Evolutionary conservation across 2,329 filamentous ascomycete species (phyloP).

Genomic region (Esteya vermicola): DNA sequence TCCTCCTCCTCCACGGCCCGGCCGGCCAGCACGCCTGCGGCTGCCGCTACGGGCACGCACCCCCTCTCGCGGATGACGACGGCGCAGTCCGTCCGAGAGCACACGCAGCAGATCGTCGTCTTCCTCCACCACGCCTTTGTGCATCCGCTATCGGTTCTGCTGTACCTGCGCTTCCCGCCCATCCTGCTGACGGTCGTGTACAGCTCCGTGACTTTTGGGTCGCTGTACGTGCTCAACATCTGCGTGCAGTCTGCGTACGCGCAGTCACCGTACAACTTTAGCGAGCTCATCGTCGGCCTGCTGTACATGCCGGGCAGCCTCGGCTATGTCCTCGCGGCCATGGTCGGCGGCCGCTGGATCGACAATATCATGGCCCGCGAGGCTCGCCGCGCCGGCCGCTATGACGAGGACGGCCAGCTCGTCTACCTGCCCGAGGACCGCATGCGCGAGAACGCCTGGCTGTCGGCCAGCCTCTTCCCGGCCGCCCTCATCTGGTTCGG

Average conservation of each 20-base stretch:
- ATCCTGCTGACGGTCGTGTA: conserved; percentile 62
- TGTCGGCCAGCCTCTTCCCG: conserved; percentile 58
- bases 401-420: conserved; percentile 51
- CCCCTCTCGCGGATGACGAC: conserved; percentile 38
- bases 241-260: conserved; percentile 59
- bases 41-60: conserved; percentile 2
- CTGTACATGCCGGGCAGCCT: conserved; percentile 64
- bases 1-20: too few relatives aligned
- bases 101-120: conserved; percentile 36
- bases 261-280: conserved; percentile 51
- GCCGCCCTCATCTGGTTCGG: conserved; percentile 61
- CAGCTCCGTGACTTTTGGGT: conserved; percentile 60
- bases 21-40: too few relatives aligned
- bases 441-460: conserved; percentile 70
- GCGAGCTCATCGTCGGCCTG: conserved; percentile 54
- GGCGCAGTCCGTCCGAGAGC: conserved; percentile 40
- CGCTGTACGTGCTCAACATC: conserved; percentile 66
- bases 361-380: conserved; percentile 69
- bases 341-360: conserved; percentile 63
- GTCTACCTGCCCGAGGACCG: conserved; percentile 65
- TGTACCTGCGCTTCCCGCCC: conserved; percentile 60
- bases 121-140: conserved; percentile 48
- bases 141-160: conserved; percentile 57
- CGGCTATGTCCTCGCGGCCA: conserved; percentile 56
- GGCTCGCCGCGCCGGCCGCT: conserved; percentile 54